Evolutionary conservation across 2,329 filamentous ascomycete genomes (phyloP).

Genomic region (Fusarium sp.): DNA sequence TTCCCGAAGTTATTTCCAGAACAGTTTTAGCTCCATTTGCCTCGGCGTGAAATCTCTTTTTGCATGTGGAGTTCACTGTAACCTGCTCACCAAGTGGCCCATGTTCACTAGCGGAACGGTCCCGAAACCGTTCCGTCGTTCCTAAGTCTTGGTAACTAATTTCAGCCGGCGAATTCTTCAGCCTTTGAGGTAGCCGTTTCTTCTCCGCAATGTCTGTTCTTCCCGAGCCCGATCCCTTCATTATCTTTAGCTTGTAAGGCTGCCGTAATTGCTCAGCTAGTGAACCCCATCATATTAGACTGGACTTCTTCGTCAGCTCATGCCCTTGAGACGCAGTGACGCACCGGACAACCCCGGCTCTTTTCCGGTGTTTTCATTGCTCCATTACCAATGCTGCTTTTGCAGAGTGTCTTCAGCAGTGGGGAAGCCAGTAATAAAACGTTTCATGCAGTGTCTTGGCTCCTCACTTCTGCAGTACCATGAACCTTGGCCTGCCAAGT

Average conservation of each 20-base stretch:
- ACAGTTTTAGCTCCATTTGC: background rate
- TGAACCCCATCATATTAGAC: background rate
- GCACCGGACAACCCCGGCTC: background rate
- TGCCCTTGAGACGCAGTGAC: background rate
- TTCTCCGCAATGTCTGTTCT: conserved; percentile 36
- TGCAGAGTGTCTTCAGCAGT: conserved; percentile 19
- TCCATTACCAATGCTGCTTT: conserved; percentile 6
- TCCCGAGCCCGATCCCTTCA: background rate
- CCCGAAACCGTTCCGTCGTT: conserved; percentile 5
- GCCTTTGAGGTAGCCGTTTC: conserved; percentile 9
- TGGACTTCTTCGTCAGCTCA: conserved; percentile 5
- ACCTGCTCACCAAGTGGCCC: conserved; percentile 6
- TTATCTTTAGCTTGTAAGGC: conserved; percentile 10
- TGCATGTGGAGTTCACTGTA: conserved; percentile 7
- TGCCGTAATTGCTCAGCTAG: background rate
- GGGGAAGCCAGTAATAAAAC: conserved; percentile 10
- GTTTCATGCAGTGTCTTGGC: conserved; percentile 28
- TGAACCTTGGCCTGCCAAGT: conserved; percentile 2
- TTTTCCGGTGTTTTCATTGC: conserved; percentile 2
- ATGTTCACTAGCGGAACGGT: conserved; percentile 6
- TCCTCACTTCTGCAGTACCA: conserved; percentile 4
- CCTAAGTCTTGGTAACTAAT: conserved; percentile 11
- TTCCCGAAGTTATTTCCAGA: conserved; percentile 16
- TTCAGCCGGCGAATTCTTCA: conserved; percentile 11
- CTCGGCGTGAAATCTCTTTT: conserved; percentile 5